Base-by-base conservation (phyloP, 306 rosid genomes). In the Gynostemma pentaphyllum region DNA sequence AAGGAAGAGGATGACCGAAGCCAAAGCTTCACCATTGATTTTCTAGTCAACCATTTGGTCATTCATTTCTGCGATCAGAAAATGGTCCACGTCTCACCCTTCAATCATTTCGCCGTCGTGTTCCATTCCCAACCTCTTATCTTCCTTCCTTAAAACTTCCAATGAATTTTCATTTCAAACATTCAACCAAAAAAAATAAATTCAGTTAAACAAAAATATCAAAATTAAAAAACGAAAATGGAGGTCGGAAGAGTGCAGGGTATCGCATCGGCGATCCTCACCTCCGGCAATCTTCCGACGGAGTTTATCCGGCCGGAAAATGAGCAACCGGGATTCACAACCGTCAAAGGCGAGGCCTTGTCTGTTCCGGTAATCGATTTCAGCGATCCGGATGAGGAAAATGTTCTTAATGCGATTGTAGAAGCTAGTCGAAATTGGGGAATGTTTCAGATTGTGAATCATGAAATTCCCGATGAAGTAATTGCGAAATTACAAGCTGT, bases 391-490 rank as follows among this genome's bases (percentile, higher is more conserved):
- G 76, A 87, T 2, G 68, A 76, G 36, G 74, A 22, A 7, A 69
- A 49, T 3, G 26, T 87, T 8, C 9, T 62, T 5, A 4, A 0
- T 0, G 74, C 72, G 45, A 46, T 82, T 2, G 59, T 22, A 23
- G 84, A 75, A 9, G 97, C 97, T 0, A 53, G 78, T 56, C 52
- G 59, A 1, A 60, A 79, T 0, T 84, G 95, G 94, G 97, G 97
- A 0, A 87, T 89, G 88, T 85, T 76, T 62, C 97, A 90, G 44
- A 60, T 87, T 27, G 81, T 85, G 72, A 90, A 90, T 81, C 95
- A 87, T 40, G 74, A 66, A 4, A 81, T 90, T 28, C 95, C 97
- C 1, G 46, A 12, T 4, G 70, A 82, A 2, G 78, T 71, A 1
- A 85, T 90, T 19, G 56, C 11, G 5, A 72, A 70, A 4, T 47